Evolutionary conservation across 345 rosid species (phyloP).

Genomic region (Hirschfeldia incana): DNA sequence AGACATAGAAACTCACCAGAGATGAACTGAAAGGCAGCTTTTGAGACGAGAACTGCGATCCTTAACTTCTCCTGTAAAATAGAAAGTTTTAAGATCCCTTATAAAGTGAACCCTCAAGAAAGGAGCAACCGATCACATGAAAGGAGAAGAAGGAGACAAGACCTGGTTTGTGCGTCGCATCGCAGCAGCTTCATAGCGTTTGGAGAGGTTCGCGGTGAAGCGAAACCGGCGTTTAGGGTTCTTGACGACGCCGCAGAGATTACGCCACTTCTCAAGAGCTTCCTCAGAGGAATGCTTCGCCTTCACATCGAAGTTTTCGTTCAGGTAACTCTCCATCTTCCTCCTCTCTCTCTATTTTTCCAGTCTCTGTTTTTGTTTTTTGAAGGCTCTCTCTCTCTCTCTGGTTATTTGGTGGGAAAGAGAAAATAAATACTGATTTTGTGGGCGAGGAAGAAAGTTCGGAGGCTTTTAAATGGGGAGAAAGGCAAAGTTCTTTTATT

Average conservation of each 20-base stretch:
- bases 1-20: conserved; percentile 56
- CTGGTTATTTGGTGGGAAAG: conserved; percentile 21
- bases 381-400: not conserved
- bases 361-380: not conserved
- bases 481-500: not conserved
- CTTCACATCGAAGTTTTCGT: conserved; percentile 65
- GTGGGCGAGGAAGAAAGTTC: conserved; percentile 33
- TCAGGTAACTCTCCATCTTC: conserved; percentile 65
- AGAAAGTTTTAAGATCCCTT: conserved; percentile 40
- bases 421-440: not conserved
- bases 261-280: conserved; percentile 68
- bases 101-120: conserved; percentile 42
- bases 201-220: conserved; percentile 82
- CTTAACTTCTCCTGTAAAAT: conserved; percentile 73
- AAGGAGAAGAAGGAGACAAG: not conserved
- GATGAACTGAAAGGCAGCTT: conserved; percentile 86
- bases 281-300: conserved; percentile 71
- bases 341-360: not conserved
- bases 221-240: conserved; percentile 88
- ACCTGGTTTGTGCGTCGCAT: conserved; percentile 90
- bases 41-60: conserved; percentile 85
- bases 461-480: conserved; percentile 34
- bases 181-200: conserved; percentile 82
- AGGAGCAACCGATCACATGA: not conserved
- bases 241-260: conserved; percentile 71